Conservation (phyloP, 2,329 filamentous ascomycete species). For the Pseudogymnoascus sp. region DNA sequence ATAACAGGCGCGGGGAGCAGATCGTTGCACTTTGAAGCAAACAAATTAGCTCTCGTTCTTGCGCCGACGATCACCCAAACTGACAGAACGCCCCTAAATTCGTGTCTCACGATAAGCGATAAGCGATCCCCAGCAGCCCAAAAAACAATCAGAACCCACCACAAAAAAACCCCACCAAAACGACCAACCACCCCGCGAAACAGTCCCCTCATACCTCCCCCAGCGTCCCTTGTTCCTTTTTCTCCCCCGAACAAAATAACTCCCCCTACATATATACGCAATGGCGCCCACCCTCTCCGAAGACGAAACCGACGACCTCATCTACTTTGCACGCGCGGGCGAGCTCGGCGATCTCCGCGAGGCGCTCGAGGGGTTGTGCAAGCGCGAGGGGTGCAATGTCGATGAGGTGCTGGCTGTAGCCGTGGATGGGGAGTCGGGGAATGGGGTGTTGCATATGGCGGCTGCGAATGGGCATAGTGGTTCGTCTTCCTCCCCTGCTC, state of each 20-base stretch:
- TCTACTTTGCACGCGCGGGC: conserved; percentile 76
- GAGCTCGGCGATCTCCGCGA: conserved; percentile 62
- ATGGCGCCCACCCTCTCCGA: conserved; percentile 46
- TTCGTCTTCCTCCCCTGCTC: conserved; percentile 34
- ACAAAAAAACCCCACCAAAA: conserved; percentile 6
- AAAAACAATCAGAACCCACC: conserved; percentile 4
- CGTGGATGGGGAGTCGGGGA: conserved; percentile 68
- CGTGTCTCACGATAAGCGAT: background rate
- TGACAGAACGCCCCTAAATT: background rate
- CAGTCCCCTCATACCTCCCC: background rate
- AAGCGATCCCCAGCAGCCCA: background rate
- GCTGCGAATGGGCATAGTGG: conserved; percentile 81
- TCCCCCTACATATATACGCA: background rate
- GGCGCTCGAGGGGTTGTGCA: conserved; percentile 50
- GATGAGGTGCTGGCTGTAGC: conserved; percentile 62
- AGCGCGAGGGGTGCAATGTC: conserved; percentile 45
- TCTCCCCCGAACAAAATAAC: background rate
- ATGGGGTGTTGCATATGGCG: conserved; percentile 80
- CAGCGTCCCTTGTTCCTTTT: background rate
- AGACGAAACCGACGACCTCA: conserved; percentile 83
- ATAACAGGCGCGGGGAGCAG: background rate
- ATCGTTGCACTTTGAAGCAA: background rate
- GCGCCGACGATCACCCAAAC: background rate
- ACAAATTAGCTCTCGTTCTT: background rate
- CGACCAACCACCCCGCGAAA: background rate